Base-by-base conservation (phyloP, 73 alveolate genomes). In the Paramecium sexaurelia region DNA sequence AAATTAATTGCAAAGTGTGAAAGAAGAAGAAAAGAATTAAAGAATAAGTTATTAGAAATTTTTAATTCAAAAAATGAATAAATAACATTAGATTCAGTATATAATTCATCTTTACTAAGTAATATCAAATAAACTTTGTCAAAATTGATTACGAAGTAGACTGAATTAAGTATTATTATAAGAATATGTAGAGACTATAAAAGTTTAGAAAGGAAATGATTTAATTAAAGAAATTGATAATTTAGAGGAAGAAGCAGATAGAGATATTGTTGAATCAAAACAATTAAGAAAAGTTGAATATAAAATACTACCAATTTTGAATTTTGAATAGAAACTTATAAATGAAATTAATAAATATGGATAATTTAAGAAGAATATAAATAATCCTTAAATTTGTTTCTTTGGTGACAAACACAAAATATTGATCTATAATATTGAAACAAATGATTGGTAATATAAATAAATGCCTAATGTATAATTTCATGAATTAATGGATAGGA, bases 401-500 rank as follows among this genome's bases (percentile, higher is more conserved):
- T 95, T 95, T 83, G 98, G 98, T 5, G 98, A 95, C 36, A 84
- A 94, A 2, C 95, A 95, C 61, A 95, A 95, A 66, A 91, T 95
- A 9, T 92, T 95, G 95, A 41, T 88, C 29, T 93, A 92, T 37
- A 92, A 95, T 32, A 56, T 95, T 20, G 92, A 87, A 26, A 90
- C 57, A 9, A 73, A 91, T 27, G 92, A 84, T 27, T 95, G 97
- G 96, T 67, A 86, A 27, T 67, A 94, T 6, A 87, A 69, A 71
- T 47, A 91, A 20, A 78, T 92, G 32, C 17, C 61, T 6, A 51
- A 51, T 51, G 67, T 51, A 51, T 51, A 51, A 51, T 15, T 10
- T 51, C 27, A 51, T 51, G 29, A 51, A 51, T 51, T 51, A 51
- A 51, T 51, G 29, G 32, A 51, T 22, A 56, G 55, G 40, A 36